Evolutionary conservation across 164 flowering plant genomes (phyloP).

Genomic region (Cinnamomum chago): DNA sequence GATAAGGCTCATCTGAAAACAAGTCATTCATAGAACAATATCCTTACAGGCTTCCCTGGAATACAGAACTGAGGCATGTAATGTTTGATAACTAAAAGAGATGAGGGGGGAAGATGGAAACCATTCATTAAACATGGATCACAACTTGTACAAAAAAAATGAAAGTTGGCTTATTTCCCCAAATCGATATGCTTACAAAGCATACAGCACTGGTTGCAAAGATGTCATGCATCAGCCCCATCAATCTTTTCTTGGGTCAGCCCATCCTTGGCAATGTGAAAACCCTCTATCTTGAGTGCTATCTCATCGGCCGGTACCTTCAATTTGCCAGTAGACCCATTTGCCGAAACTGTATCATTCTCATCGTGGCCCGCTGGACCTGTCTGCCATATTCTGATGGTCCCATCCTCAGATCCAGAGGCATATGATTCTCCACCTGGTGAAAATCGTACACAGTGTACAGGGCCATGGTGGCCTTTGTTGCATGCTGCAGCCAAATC

Average conservation of each 20-base stretch:
- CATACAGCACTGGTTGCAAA: neutral
- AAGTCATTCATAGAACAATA: neutral
- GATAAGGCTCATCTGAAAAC: neutral
- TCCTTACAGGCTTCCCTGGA: neutral
- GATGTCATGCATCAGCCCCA: constrained; percentile 12
- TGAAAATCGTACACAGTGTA: constrained; percentile 85
- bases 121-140: neutral
- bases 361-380: constrained; percentile 50
- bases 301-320: constrained; percentile 55
- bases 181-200: constrained; percentile 4
- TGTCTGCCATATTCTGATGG: constrained; percentile 95
- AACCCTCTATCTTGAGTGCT: constrained; percentile 57
- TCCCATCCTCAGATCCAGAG: constrained; percentile 97
- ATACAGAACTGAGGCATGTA: neutral
- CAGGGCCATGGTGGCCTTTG: constrained; percentile 99
- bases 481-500: constrained; percentile 64
- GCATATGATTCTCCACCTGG: constrained; percentile 99
- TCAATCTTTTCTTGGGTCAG: constrained; percentile 39
- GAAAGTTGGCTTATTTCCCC: constrained; percentile 1
- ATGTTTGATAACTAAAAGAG: neutral
- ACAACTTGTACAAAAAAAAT: constrained; percentile 9
- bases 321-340: constrained; percentile 43
- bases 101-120: neutral
- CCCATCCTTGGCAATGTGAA: constrained; percentile 48
- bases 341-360: constrained; percentile 28